Evolutionary conservation across 768 basidiomycete species (phyloP).

Genomic region (Glaciozyma antarctica): DNA sequence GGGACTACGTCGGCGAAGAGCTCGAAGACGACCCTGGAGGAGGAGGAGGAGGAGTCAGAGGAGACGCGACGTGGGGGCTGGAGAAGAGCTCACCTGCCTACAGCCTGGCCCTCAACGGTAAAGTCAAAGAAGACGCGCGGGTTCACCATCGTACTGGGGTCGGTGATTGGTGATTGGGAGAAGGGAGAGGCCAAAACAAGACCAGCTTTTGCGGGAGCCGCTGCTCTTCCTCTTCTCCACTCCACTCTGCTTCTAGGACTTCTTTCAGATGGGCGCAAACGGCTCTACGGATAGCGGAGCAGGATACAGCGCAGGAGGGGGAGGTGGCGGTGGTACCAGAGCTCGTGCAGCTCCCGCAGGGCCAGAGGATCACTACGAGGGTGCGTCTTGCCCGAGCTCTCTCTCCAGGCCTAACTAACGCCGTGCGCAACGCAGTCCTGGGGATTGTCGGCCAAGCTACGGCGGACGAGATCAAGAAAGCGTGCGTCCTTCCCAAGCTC

Average conservation of each 20-base stretch:
- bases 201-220: background rate
- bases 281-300: background rate
- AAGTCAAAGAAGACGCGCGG: slow-evolving; percentile 28
- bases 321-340: background rate
- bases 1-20: slow-evolving; percentile 63
- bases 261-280: background rate
- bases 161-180: too few species aligned
- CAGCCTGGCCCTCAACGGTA: slow-evolving; percentile 19
- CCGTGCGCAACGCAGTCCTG: slow-evolving; percentile 18
- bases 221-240: background rate
- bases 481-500: slow-evolving; percentile 17
- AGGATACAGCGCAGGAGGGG: background rate
- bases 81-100: slow-evolving; percentile 13
- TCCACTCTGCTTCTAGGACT: background rate
- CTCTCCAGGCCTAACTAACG: background rate
- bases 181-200: background rate
- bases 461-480: slow-evolving; percentile 34
- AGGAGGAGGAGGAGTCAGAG: slow-evolving; percentile 2
- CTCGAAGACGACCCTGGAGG: slow-evolving; percentile 45
- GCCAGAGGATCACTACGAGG: slow-evolving; percentile 5
- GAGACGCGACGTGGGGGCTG: slow-evolving; percentile 14
- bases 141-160: slow-evolving; percentile 6
- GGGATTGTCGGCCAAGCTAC: slow-evolving; percentile 16
- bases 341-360: background rate
- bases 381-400: background rate